A percentile compares a stretch with the other conserved stretches of the same genome.
phyloP scores from a whole-genome alignment of 2,329 filamentous ascomycete species.

The Parastagonospora avenae region DNA sequence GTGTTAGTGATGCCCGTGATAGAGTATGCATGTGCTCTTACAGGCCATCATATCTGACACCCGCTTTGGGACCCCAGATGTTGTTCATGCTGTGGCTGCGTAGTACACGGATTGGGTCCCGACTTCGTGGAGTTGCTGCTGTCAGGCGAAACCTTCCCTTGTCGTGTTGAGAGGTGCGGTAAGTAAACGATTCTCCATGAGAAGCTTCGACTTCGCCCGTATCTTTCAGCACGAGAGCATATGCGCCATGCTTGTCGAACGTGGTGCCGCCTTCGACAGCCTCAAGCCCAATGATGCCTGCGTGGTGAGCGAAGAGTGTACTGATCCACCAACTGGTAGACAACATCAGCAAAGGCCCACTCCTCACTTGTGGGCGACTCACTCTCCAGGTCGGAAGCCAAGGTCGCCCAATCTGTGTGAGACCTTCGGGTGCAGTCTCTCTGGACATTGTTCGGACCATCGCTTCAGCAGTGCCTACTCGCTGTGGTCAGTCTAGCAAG shows the following conservation, averaged over 20 bases:
- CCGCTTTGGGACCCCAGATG: slow-evolving; percentile 53
- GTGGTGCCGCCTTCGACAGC: slow-evolving; percentile 51
- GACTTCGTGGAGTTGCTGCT: slow-evolving; percentile 46
- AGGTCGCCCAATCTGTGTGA: slow-evolving; percentile 48
- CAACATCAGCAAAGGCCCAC: slow-evolving; percentile 4
- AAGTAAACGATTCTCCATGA: slow-evolving; percentile 47
- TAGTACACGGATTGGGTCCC: slow-evolving; percentile 52
- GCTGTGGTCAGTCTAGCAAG: neutral
- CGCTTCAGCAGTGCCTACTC: slow-evolving; percentile 39
- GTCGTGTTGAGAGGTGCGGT: slow-evolving; percentile 48
- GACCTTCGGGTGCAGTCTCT: slow-evolving; percentile 31
- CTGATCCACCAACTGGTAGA: slow-evolving; percentile 58
- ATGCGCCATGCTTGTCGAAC: slow-evolving; percentile 50
- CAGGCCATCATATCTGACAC: slow-evolving; percentile 56
- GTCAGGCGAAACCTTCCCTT: slow-evolving; percentile 53
- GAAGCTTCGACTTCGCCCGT: slow-evolving; percentile 45
- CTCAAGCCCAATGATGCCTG: slow-evolving; percentile 54
- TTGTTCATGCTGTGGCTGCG: slow-evolving; percentile 52
- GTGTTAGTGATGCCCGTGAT: neutral
- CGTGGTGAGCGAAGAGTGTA: slow-evolving; percentile 53
- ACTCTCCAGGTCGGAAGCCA: slow-evolving; percentile 56
- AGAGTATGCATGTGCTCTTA: slow-evolving; percentile 30
- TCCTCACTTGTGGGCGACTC: slow-evolving; percentile 16
- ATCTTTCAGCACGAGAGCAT: slow-evolving; percentile 52
- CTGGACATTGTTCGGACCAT: slow-evolving; percentile 39